These are phyloP conservation scores for Thelephora terrestris DNA, from an alignment of 1,284 basidiomycete genomes.

Conservation along the genomic window DNA sequence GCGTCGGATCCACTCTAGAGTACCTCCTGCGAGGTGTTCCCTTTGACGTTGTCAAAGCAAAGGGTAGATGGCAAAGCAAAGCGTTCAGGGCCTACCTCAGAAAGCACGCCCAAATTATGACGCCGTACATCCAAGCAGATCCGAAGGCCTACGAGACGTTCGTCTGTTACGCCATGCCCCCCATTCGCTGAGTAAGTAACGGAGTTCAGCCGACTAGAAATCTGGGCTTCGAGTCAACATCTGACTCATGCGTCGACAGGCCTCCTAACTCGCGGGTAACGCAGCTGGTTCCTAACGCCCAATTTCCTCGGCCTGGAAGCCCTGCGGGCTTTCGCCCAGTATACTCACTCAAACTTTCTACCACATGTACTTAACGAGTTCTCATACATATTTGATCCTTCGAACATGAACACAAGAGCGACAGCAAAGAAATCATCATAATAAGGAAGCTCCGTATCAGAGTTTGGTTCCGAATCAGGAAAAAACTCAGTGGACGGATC, in stretches of 20 bases:
- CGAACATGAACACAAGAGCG: too few relatives aligned
- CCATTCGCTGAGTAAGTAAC: conserved; percentile 3
- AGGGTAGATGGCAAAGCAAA: conserved; percentile 26
- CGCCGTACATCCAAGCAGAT: conserved; percentile 14
- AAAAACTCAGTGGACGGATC: too few relatives aligned
- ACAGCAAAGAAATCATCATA: too few relatives aligned
- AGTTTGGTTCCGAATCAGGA: too few relatives aligned
- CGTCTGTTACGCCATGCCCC: conserved; percentile 12
- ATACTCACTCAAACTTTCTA: too few relatives aligned
- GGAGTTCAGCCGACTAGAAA: not conserved
- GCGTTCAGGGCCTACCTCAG: conserved; percentile 19
- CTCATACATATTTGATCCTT: too few relatives aligned
- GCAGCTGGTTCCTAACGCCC: not conserved
- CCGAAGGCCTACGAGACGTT: conserved; percentile 11
- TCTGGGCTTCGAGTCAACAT: not conserved
- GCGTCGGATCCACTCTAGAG: conserved; percentile 29
- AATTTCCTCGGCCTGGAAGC: too few relatives aligned
- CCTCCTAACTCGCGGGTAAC: not conserved
- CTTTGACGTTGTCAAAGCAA: conserved; percentile 25
- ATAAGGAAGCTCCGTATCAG: too few relatives aligned
- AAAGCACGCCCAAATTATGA: conserved; percentile 13
- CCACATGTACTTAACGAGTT: too few relatives aligned
- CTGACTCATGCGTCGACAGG: not conserved
- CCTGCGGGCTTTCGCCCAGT: too few relatives aligned
- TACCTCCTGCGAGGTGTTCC: conserved; percentile 26